Evolutionary conservation across 768 basidiomycete genomes (phyloP).

Genomic region (Asterophora parasitica): DNA sequence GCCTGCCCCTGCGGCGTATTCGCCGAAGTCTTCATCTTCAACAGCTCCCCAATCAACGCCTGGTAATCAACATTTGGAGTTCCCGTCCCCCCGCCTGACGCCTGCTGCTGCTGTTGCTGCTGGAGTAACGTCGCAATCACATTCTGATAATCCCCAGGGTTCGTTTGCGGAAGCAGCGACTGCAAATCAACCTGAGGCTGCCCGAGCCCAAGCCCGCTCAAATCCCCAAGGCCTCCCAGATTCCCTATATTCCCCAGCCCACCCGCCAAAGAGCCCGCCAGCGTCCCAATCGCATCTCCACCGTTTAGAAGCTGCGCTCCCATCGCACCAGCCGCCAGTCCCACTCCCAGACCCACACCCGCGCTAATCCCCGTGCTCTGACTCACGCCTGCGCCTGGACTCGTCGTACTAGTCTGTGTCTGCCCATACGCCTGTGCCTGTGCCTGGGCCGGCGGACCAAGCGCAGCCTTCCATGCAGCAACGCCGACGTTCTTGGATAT

Average conservation of each 20-base stretch:
- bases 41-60: constrained; percentile 17
- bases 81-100: no score
- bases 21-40: constrained; percentile 14
- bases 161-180: constrained; percentile 24
- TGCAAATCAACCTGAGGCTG: constrained; percentile 21
- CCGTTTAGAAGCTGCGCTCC: no score
- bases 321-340: background rate
- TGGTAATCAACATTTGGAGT: constrained; percentile 16
- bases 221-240: no score
- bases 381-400: no score
- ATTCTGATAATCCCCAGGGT: constrained; percentile 29
- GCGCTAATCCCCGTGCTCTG: no score
- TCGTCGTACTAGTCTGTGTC: no score
- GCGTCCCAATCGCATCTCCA: background rate
- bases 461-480: constrained; percentile 14
- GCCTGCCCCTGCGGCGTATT: background rate
- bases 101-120: constrained; percentile 3
- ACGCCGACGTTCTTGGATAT: constrained; percentile 6
- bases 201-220: no score
- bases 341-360: no score
- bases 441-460: constrained; percentile 1
- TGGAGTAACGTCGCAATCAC: constrained; percentile 26
- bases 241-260: constrained; percentile 12
- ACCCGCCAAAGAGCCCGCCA: constrained; percentile 15
- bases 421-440: no score